A percentile compares a stretch with the other conserved stretches of the same genome.
These are phyloP conservation scores for Coemansia sp. DNA, from an alignment of 192 early-diverging fungal genomes.

Conservation along the genomic window DNA sequence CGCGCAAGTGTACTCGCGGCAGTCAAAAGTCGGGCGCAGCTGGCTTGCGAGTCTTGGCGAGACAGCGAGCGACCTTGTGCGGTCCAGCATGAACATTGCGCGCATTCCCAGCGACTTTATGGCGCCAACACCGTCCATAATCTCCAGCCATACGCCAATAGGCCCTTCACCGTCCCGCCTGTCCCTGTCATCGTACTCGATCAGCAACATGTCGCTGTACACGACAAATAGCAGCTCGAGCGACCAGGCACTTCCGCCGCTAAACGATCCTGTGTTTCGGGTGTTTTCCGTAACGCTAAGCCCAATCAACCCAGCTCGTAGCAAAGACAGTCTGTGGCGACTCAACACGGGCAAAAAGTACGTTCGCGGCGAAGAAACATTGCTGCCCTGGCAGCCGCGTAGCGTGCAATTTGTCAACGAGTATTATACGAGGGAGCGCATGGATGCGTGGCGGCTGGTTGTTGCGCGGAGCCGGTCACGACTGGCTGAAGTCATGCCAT, in stretches of 20 bases:
- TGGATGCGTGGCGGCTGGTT: constrained; percentile 34
- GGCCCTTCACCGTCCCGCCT: neutral
- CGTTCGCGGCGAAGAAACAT: constrained; percentile 70
- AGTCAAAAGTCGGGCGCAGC: constrained; percentile 17
- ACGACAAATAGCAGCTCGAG: neutral
- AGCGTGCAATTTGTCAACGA: constrained; percentile 66
- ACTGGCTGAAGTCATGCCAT: constrained; percentile 20
- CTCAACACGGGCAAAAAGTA: constrained; percentile 66
- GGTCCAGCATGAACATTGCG: neutral
- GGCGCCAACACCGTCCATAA: neutral
- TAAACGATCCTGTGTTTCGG: constrained; percentile 40
- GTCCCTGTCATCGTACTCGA: constrained; percentile 7
- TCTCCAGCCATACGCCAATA: neutral
- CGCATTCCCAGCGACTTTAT: constrained; percentile 10
- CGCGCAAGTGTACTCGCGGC: constrained; percentile 61
- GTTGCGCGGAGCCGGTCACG: constrained; percentile 28
- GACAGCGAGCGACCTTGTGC: constrained; percentile 14
- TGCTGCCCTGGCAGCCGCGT: constrained; percentile 68
- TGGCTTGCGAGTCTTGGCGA: constrained; percentile 22
- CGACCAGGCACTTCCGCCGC: constrained; percentile 9
- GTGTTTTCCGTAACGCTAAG: constrained; percentile 63
- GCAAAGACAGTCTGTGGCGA: constrained; percentile 65
- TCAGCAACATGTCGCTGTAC: constrained; percentile 7
- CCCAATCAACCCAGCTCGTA: constrained; percentile 55
- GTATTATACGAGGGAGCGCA: constrained; percentile 29